Base-by-base conservation (phyloP, 139 green algal species). In the Chlorella vulgaris region DNA sequence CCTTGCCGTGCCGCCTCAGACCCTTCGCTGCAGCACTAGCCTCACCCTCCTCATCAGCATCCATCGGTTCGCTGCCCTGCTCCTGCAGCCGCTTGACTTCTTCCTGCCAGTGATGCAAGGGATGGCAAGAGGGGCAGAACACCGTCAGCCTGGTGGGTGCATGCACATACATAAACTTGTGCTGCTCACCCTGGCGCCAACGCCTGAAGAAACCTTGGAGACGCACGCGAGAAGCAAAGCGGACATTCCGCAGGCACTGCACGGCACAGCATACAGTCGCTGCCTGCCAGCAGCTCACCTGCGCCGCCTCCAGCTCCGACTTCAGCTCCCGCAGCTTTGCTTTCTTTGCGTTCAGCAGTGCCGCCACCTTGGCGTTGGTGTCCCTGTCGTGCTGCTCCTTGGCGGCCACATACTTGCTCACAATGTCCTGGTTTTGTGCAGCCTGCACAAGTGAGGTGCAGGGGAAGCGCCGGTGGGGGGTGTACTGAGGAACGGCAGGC, bases 291-390 rank as follows among this genome's bases (percentile, higher is more conserved):
- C n/a, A 42, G 36, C 26, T 33, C 2, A 10, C 73, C 73, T 79
- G 75, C 35, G 62, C 39, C 75, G 35, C 60, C 2, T 81, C n/a
- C 18, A 71, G 38, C 75, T 81, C 38, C 22, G 35, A 35, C 75
- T 61, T 26, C 75, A 71, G 60, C 75, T 81, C 75, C n/a, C 75
- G 58, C 75, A 81, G 75, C 75, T 81, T 70, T 8, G 36, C 13
- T 29, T 81, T 81, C 75, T 81, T 81, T 38, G 39, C 61, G 76
- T 82, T 82, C n/a, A 82, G 62, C 31, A 82, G 76, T 13, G 62
- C 62, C 1, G 76, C 76, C 62, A 82, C 76, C 35, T 79, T 79
- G 35, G 53, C 61, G 51, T 79, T 55, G 0, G 36, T 79, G 24
- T 79, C 73, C 60, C 39, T 35, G 19, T 71, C 74, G 51, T 73